Base-by-base conservation (phyloP, 179 eudicot genomes). In the Sideroxylon spinosum region DNA sequence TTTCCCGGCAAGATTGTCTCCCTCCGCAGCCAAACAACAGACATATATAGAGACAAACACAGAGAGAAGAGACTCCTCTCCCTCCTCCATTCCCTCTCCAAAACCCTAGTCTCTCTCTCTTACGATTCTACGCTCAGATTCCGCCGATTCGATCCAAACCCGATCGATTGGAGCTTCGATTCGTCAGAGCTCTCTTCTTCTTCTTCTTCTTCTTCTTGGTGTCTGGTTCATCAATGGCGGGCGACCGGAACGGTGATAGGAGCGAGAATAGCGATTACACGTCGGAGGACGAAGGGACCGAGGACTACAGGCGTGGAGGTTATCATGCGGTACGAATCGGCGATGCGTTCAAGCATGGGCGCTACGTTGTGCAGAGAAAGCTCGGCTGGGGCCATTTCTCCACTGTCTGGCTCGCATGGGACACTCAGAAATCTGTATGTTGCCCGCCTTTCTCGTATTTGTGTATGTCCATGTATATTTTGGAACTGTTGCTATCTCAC, bases 371-470 rank as follows among this genome's bases (percentile, higher is more conserved):
- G 56, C 95, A 90, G 80, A 74, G 81, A 63, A 93, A 93, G 87
- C 95, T 91, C 65, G 97, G 97, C 7, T 93, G 97, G 97, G 95
- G 97, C 53, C 93, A 91, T 75, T 93, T 93, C 79, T 93, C 97
- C 75, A 91, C 97, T 73, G 95, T 93, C 80, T 93, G 97, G 95
- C 93, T 93, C 68, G 89, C 97, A 81, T 91, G 89, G 88, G 95
- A 93, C 68, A 79, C 86, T 81, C 89, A 80, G 12, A 76, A 83
- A 78, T 81, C 83, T 28, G 89, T 86, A 78, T 48, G 75, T 78
- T 11, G 1, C 7, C 17, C 48, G 12, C 52, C 25, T 29, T 37
- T 56, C 55, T 29, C 44, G 44, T 37, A 67, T 50, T 29, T 66
- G 25, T 56, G 1, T 81, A 2, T 32, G 28, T 48, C 11, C 9